Evolutionary conservation across 2,329 filamentous ascomycete species (phyloP).

Genomic region (Coniella lustricola): DNA sequence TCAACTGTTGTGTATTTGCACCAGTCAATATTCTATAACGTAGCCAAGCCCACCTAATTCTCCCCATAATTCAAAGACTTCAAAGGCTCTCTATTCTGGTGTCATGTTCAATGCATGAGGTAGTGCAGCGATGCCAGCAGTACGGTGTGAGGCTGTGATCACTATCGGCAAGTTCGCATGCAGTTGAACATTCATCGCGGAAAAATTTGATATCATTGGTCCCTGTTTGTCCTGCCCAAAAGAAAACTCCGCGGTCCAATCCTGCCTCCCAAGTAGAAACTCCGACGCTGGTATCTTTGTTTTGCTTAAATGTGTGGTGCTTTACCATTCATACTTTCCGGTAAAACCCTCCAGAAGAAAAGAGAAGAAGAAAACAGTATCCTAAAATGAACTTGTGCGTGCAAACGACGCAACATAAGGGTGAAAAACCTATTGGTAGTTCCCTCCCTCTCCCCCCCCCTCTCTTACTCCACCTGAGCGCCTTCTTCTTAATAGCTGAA

Average conservation of each 20-base stretch:
- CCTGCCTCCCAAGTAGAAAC: conserved; percentile 13
- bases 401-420: conserved; percentile 3
- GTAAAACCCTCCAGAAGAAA: background rate
- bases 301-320: background rate
- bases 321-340: background rate
- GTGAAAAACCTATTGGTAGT: too few relatives aligned
- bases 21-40: too few relatives aligned
- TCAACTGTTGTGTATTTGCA: too few relatives aligned
- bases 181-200: background rate
- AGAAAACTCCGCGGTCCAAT: conserved; percentile 6
- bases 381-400: background rate
- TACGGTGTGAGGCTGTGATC: too few relatives aligned
- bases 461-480: too few relatives aligned
- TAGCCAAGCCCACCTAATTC: too few relatives aligned
- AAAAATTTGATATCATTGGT: conserved; percentile 12
- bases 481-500: conserved; percentile 48
- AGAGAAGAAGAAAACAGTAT: background rate
- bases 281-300: conserved; percentile 21
- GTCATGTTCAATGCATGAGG: too few relatives aligned
- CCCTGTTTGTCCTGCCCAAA: background rate
- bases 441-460: too few relatives aligned
- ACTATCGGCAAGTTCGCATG: background rate
- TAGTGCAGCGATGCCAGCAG: too few relatives aligned
- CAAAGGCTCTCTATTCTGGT: background rate
- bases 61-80: too few relatives aligned